These are phyloP conservation scores for Biscogniauxia marginata DNA, from an alignment of 2,329 filamentous ascomycete genomes.

Conservation along the genomic window DNA sequence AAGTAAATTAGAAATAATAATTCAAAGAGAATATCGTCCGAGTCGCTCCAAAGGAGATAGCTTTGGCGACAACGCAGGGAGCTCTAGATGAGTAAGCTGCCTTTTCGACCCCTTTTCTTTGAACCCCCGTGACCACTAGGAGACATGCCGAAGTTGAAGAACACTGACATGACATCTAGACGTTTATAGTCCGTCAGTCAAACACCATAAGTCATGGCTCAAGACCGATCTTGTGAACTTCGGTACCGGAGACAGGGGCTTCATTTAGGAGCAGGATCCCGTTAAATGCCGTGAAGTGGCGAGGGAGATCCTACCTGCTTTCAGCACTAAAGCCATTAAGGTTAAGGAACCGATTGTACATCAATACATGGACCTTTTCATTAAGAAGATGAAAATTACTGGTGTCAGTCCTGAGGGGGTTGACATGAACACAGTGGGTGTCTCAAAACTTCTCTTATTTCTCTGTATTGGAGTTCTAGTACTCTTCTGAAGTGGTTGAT, in stretches of 20 bases:
- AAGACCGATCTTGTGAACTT: conserved; percentile 22
- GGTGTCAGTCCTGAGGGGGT: conserved; percentile 3
- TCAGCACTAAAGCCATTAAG: conserved; percentile 14
- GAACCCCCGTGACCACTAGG: neutral
- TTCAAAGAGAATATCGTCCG: conserved; percentile 12
- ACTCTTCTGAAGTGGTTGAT: conserved; percentile 3
- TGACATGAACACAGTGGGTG: conserved; percentile 3
- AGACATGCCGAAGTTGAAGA: neutral
- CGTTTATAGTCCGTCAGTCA: conserved; percentile 10
- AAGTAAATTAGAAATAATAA: neutral
- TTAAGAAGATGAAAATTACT: conserved; percentile 14
- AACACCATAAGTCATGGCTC: conserved; percentile 12
- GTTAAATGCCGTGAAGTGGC: conserved; percentile 13
- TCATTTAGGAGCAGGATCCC: conserved; percentile 19
- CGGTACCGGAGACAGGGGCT: conserved; percentile 12
- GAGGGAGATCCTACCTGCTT: conserved; percentile 18
- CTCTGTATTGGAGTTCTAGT: neutral
- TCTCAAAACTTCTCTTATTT: neutral
- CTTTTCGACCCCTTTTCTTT: neutral
- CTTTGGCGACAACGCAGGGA: conserved; percentile 9
- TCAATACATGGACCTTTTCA: conserved; percentile 14
- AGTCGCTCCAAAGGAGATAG: conserved; percentile 15
- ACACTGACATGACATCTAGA: conserved; percentile 1
- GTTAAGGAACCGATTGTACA: conserved; percentile 17
- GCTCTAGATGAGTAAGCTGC: conserved; percentile 1